phyloP scores from a whole-genome alignment of 768 basidiomycete species.

The Kwoniella pini region DNA sequence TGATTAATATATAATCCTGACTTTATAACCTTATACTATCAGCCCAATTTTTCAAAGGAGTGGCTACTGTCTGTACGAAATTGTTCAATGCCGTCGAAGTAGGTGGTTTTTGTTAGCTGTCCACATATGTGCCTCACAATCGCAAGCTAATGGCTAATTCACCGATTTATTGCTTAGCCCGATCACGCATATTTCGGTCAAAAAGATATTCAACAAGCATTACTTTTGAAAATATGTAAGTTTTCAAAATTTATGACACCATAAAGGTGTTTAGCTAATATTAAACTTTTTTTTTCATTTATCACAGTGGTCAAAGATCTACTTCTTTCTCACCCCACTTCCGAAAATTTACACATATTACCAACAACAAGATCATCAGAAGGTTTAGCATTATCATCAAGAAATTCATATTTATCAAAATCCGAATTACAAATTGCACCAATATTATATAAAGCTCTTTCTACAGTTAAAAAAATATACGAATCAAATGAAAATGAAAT shows the following conservation, averaged over 20 bases:
- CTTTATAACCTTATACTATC: background rate
- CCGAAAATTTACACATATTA: slow-evolving; percentile 76
- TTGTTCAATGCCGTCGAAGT: slow-evolving; percentile 91
- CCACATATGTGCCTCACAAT: background rate
- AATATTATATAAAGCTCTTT: slow-evolving; percentile 69
- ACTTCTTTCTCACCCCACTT: slow-evolving; percentile 72
- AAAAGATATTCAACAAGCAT: slow-evolving; percentile 96
- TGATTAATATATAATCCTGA: background rate
- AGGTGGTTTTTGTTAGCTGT: slow-evolving; percentile 42
- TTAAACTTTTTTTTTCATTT: too few species aligned
- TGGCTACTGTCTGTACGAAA: slow-evolving; percentile 92
- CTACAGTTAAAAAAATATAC: slow-evolving; percentile 64
- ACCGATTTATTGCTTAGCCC: slow-evolving; percentile 61
- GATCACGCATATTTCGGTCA: slow-evolving; percentile 93
- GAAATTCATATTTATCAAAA: slow-evolving; percentile 76
- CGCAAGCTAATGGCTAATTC: background rate
- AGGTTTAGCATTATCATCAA: slow-evolving; percentile 81
- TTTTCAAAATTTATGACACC: too few species aligned
- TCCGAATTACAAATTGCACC: slow-evolving; percentile 69
- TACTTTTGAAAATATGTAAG: slow-evolving; percentile 66
- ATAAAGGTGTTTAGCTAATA: too few species aligned
- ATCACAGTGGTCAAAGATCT: slow-evolving; percentile 68
- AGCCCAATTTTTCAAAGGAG: slow-evolving; percentile 88
- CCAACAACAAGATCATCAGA: slow-evolving; percentile 71
- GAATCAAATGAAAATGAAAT: slow-evolving; percentile 39